These are phyloP conservation scores for Coemansia pectinata DNA, from an alignment of 192 early-diverging fungal species.

Conservation along the genomic window DNA sequence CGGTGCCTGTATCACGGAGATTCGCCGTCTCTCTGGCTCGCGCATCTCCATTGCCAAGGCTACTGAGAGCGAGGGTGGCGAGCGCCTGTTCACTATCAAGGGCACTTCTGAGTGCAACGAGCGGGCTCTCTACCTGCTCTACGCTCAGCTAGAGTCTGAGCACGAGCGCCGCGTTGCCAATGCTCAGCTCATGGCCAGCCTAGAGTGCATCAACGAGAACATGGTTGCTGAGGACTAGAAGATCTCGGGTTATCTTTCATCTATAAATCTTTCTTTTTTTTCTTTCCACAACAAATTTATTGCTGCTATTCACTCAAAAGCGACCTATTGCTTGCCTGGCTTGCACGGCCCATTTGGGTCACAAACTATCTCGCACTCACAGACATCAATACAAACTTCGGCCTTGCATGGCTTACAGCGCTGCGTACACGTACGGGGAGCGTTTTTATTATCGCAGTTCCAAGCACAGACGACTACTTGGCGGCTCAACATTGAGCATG, in stretches of 20 bases:
- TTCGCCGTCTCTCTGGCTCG: slow-evolving; percentile 75
- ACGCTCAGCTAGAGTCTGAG: slow-evolving; percentile 87
- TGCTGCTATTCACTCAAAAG: background rate
- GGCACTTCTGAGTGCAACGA: slow-evolving; percentile 86
- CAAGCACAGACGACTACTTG: slow-evolving; percentile 26
- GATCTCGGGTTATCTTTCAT: background rate
- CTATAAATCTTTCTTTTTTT: slow-evolving; percentile 2
- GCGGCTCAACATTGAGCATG: slow-evolving; percentile 9
- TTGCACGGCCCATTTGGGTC: slow-evolving; percentile 22
- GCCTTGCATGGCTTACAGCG: slow-evolving; percentile 41
- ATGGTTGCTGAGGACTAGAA: slow-evolving; percentile 32
- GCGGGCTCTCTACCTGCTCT: slow-evolving; percentile 88
- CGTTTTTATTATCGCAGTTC: slow-evolving; percentile 9
- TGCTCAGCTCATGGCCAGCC: slow-evolving; percentile 49
- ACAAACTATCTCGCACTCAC: slow-evolving; percentile 42
- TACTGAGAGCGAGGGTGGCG: slow-evolving; percentile 74
- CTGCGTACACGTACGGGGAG: slow-evolving; percentile 13
- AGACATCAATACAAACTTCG: slow-evolving; percentile 16
- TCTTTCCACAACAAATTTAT: background rate
- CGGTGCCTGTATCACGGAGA: slow-evolving; percentile 80
- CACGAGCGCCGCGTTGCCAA: slow-evolving; percentile 70
- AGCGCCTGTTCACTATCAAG: slow-evolving; percentile 90
- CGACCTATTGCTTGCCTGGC: background rate
- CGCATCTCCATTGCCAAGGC: slow-evolving; percentile 89
- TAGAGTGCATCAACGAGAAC: slow-evolving; percentile 55